These are phyloP conservation scores for Astraeus odoratus DNA, from an alignment of 768 basidiomycete species.

Conservation along the genomic window DNA sequence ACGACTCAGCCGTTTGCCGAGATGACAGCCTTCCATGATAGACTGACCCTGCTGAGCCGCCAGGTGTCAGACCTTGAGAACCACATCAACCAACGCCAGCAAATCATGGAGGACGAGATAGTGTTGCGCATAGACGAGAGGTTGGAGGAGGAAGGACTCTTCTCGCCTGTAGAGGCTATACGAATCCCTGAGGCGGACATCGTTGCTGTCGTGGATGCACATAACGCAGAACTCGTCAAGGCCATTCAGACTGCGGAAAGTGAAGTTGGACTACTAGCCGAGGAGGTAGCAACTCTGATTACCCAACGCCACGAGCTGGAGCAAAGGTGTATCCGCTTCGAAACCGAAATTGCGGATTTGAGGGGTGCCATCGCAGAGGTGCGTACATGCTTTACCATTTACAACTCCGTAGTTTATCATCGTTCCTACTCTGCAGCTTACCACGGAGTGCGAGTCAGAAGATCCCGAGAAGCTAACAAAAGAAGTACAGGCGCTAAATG, in stretches of 20 bases:
- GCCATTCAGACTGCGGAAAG: conserved; percentile 13
- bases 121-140: conserved; percentile 24
- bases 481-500: conserved; percentile 24
- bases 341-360: conserved; percentile 23
- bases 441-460: conserved; percentile 6
- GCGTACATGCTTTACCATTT: conserved; percentile 4
- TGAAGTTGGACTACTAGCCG: conserved; percentile 27
- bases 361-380: conserved; percentile 22
- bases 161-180: conserved; percentile 13
- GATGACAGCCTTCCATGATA: conserved; percentile 22
- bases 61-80: conserved; percentile 30
- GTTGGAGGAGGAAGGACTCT: conserved; percentile 20
- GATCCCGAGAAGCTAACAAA: conserved; percentile 13
- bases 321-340: conserved; percentile 13
- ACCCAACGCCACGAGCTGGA: conserved; percentile 22
- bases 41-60: conserved; percentile 21
- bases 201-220: conserved; percentile 21
- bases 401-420: neutral
- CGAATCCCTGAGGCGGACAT: conserved; percentile 15
- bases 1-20: conserved; percentile 8
- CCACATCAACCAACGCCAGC: conserved; percentile 29
- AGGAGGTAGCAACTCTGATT: conserved; percentile 28
- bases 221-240: conserved; percentile 12
- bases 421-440: conserved; percentile 9
- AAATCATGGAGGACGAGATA: conserved; percentile 22